Evolutionary conservation across 108 stramenopile genomes (phyloP).

Genomic region (Mayamaea pseudoterrestris): DNA sequence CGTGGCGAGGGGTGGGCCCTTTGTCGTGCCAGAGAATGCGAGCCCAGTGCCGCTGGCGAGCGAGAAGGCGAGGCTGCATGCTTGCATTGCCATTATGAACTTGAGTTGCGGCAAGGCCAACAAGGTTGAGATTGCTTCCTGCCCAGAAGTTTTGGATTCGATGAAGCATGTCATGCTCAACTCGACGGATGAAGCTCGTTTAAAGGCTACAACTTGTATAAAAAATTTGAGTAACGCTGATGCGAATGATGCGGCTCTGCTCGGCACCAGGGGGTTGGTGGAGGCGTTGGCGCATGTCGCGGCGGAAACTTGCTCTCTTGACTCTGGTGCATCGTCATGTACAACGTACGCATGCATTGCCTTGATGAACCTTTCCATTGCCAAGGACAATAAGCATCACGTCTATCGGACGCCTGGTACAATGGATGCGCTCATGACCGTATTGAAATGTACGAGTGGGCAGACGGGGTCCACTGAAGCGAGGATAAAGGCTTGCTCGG

Average conservation of each 20-base stretch:
- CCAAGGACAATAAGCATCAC: constrained; percentile 79
- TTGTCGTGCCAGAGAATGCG: constrained; percentile 30
- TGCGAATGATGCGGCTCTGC: constrained; percentile 73
- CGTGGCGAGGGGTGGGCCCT: constrained; percentile 77
- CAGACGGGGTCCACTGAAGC: constrained; percentile 61
- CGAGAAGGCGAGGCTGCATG: constrained; percentile 75
- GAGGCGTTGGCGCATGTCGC: constrained; percentile 74
- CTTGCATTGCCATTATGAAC: constrained; percentile 88
- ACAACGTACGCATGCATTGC: constrained; percentile 83
- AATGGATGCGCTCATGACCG: constrained; percentile 85
- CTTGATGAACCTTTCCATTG: constrained; percentile 79
- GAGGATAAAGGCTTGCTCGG: constrained; percentile 81
- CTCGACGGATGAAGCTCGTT: constrained; percentile 60
- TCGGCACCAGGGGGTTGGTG: constrained; percentile 69
- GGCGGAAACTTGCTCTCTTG: constrained; percentile 48
- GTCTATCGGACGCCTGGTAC: constrained; percentile 80
- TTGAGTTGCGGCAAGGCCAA: constrained; percentile 84
- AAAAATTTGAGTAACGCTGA: constrained; percentile 86
- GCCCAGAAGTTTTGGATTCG: constrained; percentile 60
- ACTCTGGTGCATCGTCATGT: constrained; percentile 66
- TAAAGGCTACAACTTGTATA: constrained; percentile 86
- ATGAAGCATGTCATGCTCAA: constrained; percentile 83
- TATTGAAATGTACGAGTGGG: constrained; percentile 60
- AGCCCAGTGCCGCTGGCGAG: constrained; percentile 38
- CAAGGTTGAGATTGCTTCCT: constrained; percentile 77